A percentile compares a stretch with the other conserved stretches of the same genome.
Evolutionary conservation across 306 rosid species (phyloP).

Genomic region (Sechiopsis laciniata): DNA sequence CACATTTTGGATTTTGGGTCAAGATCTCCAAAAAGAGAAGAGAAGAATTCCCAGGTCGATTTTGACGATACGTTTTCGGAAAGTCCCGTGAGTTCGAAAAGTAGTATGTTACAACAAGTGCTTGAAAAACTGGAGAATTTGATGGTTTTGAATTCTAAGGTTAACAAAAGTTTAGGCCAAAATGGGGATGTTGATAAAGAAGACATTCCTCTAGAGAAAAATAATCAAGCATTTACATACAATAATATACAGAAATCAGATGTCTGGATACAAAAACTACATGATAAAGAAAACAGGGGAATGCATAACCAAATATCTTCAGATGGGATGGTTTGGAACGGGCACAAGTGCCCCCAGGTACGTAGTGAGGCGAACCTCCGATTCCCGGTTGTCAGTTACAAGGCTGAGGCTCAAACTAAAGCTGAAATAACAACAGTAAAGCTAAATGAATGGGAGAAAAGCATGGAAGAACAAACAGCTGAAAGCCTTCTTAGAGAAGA

Average conservation of each 20-base stretch:
- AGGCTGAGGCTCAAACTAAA: slow-evolving; percentile 37
- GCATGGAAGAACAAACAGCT: slow-evolving; percentile 24
- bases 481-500: slow-evolving; percentile 33
- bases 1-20: neutral
- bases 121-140: slow-evolving; percentile 38
- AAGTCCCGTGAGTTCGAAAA: slow-evolving; percentile 31
- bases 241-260: slow-evolving; percentile 17
- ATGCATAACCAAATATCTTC: slow-evolving; percentile 28
- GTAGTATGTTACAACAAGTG: slow-evolving; percentile 32
- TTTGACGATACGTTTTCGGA: neutral
- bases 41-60: slow-evolving; percentile 29
- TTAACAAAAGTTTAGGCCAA: slow-evolving; percentile 21
- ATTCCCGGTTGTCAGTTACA: neutral
- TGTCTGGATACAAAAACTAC: slow-evolving; percentile 30
- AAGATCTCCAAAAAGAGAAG: neutral
- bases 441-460: slow-evolving; percentile 32
- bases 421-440: slow-evolving; percentile 30
- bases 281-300: slow-evolving; percentile 24
- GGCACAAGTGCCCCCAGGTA: too few species aligned
- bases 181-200: slow-evolving; percentile 10
- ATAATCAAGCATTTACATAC: slow-evolving; percentile 19
- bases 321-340: slow-evolving; percentile 9
- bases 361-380: too few species aligned
- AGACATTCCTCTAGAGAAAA: slow-evolving; percentile 17
- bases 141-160: slow-evolving; percentile 33